Evolutionary conservation across 306 rosid genomes (phyloP), one percentile per base, ranked within the genome.

Genomic region (Trichosanthes truncata): DNA sequence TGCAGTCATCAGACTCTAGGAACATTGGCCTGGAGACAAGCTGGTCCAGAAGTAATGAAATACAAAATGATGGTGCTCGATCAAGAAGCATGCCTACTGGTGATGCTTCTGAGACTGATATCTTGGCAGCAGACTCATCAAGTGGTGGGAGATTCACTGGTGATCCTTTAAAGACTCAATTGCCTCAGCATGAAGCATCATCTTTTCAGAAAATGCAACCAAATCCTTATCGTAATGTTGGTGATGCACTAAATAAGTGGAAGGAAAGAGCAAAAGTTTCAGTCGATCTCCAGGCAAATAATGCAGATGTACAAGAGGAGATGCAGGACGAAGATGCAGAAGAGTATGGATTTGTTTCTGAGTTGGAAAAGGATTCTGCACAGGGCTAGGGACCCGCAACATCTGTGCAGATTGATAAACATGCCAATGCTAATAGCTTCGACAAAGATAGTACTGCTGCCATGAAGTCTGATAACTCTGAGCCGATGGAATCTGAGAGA

Each of bases 361-460:
- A 90, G 83, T 88, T 84, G 78, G 97, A 88, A 57, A 85, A 83
- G 84, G 98, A 97, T 31, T 91, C 93, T 41, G 84, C 88, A 49
- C 98, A 95, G 86, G 97, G 97, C 38, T 61, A 91, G 90, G 98
- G 98, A 21, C 91, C 93, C 78, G 98, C 98, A 78, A 89, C 91
- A 23, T 63, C 88, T 31, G 98, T 92, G 77, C 98, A 94, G 86
- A 83, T 84, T 36, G 90, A 91, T 79, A 84, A 45, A 84, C 88
- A 83, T 81, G 82, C 86, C 76, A 81, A 84, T 76, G 74, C 53
- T 15, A 75, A 81, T 78, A 88, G 78, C 81, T 52, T 35, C 41
- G 86, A 85, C 68, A 82, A 83, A 75, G 91, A 88, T 62, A 41
- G 79, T 82, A 78, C 0, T 38, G 80, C 89, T 20, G 80, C 87